Base-by-base conservation (phyloP, 2,329 filamentous ascomycete species). In the Fusarium zealandicum region DNA sequence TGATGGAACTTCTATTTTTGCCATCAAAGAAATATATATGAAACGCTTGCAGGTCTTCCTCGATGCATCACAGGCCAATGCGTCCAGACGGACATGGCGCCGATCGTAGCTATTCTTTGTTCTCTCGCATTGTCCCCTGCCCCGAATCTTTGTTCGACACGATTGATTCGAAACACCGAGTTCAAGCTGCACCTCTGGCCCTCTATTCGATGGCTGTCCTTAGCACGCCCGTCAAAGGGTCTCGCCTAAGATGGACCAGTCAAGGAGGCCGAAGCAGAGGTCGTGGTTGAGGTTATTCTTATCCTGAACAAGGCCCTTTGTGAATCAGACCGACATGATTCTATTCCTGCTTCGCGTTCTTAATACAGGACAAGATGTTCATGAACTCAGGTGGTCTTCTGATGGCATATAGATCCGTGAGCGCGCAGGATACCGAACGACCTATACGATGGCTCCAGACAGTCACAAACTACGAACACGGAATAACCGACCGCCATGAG, bases 1-100 rank as follows among this genome's bases (percentile, higher is more conserved):
- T 41, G 30, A 22, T 25, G 37, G 9, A 22, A 38, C 17, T 42
- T 51, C 54, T 55, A 62, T 62, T 62, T 59, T 45, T 18, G 35
- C 25, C 20, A 18, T 39, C 44, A 62, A 62, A 59, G 58, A 45
- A 54, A 42, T 27, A 30, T 32, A 42, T 27, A 30, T 32, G 54
- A 51, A 54, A 45, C 45, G 10, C 20, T 17, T 9, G 11, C 27
- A 13, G 12, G 13, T 13, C 30, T 7, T 27, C 40, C 5, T 11
- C 28, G 14, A 11, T 27, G 27, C n/a, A n/a, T 39, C 20, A 8
- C 17, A 43, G 35, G 17, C 20, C 55, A 46, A 46, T 63, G 51
- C 33, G 36, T 43, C 8, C 14, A 12, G 33, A 20, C 17, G 6
- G 30, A 18, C 28, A 42, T 39, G 25, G 31, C 31, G 37, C 33